Evolutionary conservation across 2,329 filamentous ascomycete genomes (phyloP), one percentile per base, ranked within the genome.

Genomic region (Polytolypa hystricis): DNA sequence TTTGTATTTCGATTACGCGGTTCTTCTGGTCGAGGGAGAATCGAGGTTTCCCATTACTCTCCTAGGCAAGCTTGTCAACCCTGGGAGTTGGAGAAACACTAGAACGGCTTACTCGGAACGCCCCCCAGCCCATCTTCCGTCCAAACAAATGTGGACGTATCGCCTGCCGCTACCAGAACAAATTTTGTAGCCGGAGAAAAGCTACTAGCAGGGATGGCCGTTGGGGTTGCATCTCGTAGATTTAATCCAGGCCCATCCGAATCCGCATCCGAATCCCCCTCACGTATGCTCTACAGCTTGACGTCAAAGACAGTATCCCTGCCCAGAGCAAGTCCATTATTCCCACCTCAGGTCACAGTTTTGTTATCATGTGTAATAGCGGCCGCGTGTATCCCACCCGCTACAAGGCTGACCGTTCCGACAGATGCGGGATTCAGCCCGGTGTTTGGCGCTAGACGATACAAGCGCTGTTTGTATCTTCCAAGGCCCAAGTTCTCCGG

Each of bases 261-360:
- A 12, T 59, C 62, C 12, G 39, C 42, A 23, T 55, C 52, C n/a
- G n/a, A n/a, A n/a, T n/a, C n/a, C n/a, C n/a, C n/a, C n/a, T n/a
- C n/a, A n/a, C n/a, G n/a, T n/a, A n/a, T n/a, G n/a, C n/a, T n/a
- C n/a, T n/a, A n/a, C n/a, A n/a, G n/a, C n/a, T n/a, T n/a, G n/a
- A n/a, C n/a, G 11, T 39, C 52, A 8, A 74, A 79, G 11, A 63
- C 64, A 3, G 81, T 86, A 52, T 82, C 73, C 52, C 84, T 71
- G 28, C 84, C 84, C 19, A 91, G 70, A 6, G 84, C 81, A 44
- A 81, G 80, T 52, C 85, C 77, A 52, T 91, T 84, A 54, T 91
- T 91, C 48, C 89, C 84, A 37, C 84, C 84, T 84, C 84, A 93
- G 17, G 82, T 86, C 36, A 85, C 64, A 48, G 91, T 81, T 61